A percentile compares a stretch with the other conserved stretches of the same genome.
phyloP scores from a whole-genome alignment of 2,329 filamentous ascomycete genomes.

The Scytalidium sp. region DNA sequence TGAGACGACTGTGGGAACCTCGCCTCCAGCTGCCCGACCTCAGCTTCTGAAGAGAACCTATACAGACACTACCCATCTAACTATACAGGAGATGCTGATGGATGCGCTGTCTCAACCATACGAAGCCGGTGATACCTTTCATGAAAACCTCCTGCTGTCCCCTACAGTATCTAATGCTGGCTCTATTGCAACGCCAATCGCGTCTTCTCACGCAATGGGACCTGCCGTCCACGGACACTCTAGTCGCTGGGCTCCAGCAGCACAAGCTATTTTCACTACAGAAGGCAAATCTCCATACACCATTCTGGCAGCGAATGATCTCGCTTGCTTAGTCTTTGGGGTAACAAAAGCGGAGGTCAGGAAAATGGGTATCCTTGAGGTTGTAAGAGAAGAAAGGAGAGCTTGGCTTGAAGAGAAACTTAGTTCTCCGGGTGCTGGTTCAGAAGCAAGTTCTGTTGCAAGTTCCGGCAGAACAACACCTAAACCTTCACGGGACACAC shows the following conservation, averaged over 20 bases:
- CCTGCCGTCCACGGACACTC: conserved; percentile 79
- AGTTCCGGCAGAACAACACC: conserved; percentile 14
- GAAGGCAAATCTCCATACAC: conserved; percentile 89
- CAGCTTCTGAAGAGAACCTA: conserved; percentile 79
- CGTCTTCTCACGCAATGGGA: conserved; percentile 34
- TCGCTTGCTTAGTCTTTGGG: conserved; percentile 97
- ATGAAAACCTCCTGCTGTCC: conserved; percentile 33
- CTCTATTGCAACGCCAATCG: conserved; percentile 27
- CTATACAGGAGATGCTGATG: conserved; percentile 77
- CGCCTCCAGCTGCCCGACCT: conserved; percentile 56
- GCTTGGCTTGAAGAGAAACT: conserved; percentile 89
- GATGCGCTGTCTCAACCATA: conserved; percentile 82
- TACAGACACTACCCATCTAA: conserved; percentile 75
- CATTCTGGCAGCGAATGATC: conserved; percentile 91
- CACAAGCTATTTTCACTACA: conserved; percentile 98
- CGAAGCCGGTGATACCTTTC: conserved; percentile 19
- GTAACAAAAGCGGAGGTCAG: conserved; percentile 94
- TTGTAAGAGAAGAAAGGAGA: conserved; percentile 85
- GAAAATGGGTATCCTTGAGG: conserved; percentile 91
- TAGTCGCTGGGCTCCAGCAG: conserved; percentile 84
- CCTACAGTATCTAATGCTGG: conserved; percentile 38
- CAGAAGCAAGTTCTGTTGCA: conserved; percentile 9
- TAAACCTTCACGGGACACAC: conserved; percentile 14
- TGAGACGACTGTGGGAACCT: conserved; percentile 47
- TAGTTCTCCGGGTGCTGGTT: conserved; percentile 56